Base-by-base conservation (phyloP, 257 asterid genomes). In the Salvia splendens region DNA sequence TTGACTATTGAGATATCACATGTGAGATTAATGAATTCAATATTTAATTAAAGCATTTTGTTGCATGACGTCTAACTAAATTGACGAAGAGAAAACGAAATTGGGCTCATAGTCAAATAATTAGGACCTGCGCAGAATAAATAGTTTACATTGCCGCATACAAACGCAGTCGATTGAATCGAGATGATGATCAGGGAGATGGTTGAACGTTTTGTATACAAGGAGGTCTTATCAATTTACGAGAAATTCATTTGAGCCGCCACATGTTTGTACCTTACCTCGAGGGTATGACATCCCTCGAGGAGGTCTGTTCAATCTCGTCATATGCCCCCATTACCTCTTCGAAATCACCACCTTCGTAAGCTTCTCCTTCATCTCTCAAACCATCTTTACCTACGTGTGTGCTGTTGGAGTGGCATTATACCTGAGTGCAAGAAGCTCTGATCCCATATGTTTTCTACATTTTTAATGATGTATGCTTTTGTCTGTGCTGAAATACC, bases 281-380 rank as follows among this genome's bases (percentile, higher is more conserved):
- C 15, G 47, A 60, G 82, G 81, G n/a, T 89, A 89, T 80, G 83
- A 78, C 71, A 84, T 86, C 41, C 95, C 95, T 4, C 65, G 9
- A 9, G 95, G 92, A 6, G 95, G 96, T 42, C 87, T 89, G 15
- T 89, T 89, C 56, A 16, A 56, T 67, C 62, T 81, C 71, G 88
- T 89, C 8, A 36, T 81, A 56, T 89, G 95, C 85, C 96, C 95
- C 0, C 95, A 86, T 58, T 89, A 89, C 78, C 87, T 89, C 15
- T 89, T 86, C 28, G 95, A 89, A 51, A 86, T 85, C 49, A 35
- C 76, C 41, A 66, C 20, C 4, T 80, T 89, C 58, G 1, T 83
- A 0, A 95, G 95, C 9, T 57, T 86, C 8, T 75, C 89, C 1
- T 83, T 79, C 3, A 81, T 89, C 28, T 75, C 92, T 3, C 96